Conservation (phyloP, 305 asterid species). For the Coffea humblotiana region DNA sequence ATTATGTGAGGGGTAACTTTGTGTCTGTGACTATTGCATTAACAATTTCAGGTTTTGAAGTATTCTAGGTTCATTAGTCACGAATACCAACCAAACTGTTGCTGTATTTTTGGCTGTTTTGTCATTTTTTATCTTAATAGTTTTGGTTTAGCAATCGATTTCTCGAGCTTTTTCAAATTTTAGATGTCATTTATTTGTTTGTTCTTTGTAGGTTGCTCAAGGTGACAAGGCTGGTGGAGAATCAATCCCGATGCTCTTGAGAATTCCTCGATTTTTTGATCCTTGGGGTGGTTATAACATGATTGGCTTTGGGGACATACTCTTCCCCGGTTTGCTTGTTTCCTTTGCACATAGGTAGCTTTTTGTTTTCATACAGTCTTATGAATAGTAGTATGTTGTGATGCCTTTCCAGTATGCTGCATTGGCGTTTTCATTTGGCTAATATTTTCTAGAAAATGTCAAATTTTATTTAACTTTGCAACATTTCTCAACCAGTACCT, state of each 20-base stretch:
- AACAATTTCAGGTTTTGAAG: not conserved
- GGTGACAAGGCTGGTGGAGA: slow-evolving; percentile 94
- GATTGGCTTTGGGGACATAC: slow-evolving; percentile 98
- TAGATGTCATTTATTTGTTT: not conserved
- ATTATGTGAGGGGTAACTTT: not conserved
- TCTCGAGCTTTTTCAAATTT: slow-evolving; percentile 1
- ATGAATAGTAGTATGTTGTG: not conserved
- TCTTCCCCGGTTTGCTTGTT: slow-evolving; percentile 89
- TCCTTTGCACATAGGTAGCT: slow-evolving; percentile 80
- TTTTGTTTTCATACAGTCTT: not conserved
- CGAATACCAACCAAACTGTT: not conserved
- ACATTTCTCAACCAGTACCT: not conserved
- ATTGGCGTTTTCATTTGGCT: not conserved
- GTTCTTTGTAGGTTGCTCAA: slow-evolving; percentile 66
- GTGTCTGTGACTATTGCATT: not conserved
- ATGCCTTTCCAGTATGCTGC: not conserved
- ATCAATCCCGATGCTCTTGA: slow-evolving; percentile 95
- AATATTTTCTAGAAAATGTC: not conserved
- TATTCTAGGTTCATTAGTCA: not conserved
- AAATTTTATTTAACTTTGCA: not conserved
- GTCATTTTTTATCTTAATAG: not conserved
- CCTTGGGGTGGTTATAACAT: slow-evolving; percentile 95
- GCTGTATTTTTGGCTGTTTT: not conserved
- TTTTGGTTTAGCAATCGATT: not conserved
- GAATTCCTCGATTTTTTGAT: slow-evolving; percentile 85